A percentile compares a stretch with the other conserved stretches of the same genome.
These are phyloP conservation scores for Hemisphaericaspora xylofermentans DNA, from an alignment of 1,139 yeast species.

Conservation along the genomic window DNA sequence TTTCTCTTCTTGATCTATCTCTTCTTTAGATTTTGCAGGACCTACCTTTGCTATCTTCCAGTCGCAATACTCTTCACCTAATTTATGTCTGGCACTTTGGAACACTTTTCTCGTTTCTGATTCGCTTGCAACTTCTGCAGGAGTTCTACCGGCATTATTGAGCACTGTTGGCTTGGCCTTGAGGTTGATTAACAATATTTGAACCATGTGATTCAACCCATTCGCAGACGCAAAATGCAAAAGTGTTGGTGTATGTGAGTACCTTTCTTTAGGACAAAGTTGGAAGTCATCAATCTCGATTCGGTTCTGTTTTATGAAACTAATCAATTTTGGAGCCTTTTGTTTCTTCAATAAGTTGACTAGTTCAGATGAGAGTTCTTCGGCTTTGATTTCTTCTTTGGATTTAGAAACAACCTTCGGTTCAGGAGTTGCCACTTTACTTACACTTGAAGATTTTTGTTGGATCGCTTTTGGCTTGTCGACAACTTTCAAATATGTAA, in stretches of 20 bases:
- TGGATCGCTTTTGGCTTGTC: slow-evolving; percentile 54
- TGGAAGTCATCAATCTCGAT: slow-evolving; percentile 46
- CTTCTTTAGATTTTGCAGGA: slow-evolving; percentile 61
- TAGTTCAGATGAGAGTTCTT: slow-evolving; percentile 57
- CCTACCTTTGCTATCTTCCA: slow-evolving; percentile 75
- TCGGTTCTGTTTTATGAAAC: slow-evolving; percentile 59
- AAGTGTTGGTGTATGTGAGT: slow-evolving; percentile 63
- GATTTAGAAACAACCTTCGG: slow-evolving; percentile 22
- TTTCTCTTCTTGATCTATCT: slow-evolving; percentile 48
- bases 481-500: slow-evolving; percentile 58
- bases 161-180: slow-evolving; percentile 67
- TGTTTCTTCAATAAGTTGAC: slow-evolving; percentile 64
- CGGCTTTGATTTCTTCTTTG: slow-evolving; percentile 28
- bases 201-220: slow-evolving; percentile 67
- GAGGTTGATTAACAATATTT: slow-evolving; percentile 58
- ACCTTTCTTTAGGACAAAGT: slow-evolving; percentile 56
- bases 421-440: slow-evolving; percentile 22
- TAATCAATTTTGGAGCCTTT: slow-evolving; percentile 71
- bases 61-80: slow-evolving; percentile 70
- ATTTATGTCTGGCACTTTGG: slow-evolving; percentile 61
- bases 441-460: slow-evolving; percentile 21
- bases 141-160: slow-evolving; percentile 58
- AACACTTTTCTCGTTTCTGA: slow-evolving; percentile 53
- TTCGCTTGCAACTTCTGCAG: slow-evolving; percentile 50
- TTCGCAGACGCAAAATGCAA: slow-evolving; percentile 76